A percentile compares a stretch with the other conserved stretches of the same genome.
Evolutionary conservation across 2,329 filamentous ascomycete genomes (phyloP).

Genomic region (Pseudocercospora cruenta): DNA sequence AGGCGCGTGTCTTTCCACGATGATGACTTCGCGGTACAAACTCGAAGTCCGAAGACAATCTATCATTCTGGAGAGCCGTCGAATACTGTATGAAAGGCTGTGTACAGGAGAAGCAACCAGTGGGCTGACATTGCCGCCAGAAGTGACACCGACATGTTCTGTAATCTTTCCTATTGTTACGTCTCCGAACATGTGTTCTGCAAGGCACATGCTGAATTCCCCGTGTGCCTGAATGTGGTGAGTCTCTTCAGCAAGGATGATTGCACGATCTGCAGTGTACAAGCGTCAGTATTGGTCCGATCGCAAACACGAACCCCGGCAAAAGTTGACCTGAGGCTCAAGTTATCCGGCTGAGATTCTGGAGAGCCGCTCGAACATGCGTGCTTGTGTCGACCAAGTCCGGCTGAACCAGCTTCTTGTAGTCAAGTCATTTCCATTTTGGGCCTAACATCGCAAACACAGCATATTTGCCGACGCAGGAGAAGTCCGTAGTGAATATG

Average conservation of each 20-base stretch:
- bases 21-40: not conserved
- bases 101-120: not conserved
- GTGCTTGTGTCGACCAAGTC: no score
- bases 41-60: not conserved
- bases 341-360: not conserved
- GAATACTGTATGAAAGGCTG: not conserved
- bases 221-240: not conserved
- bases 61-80: no score
- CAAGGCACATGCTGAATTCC: not conserved
- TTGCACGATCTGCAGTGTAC: not conserved
- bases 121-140: not conserved
- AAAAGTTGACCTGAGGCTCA: not conserved
- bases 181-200: not conserved
- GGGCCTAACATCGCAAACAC: no score
- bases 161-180: not conserved
- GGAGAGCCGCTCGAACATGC: not conserved
- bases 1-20: not conserved
- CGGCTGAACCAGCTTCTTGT: no score
- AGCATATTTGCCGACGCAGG: conserved; percentile 8
- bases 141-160: not conserved
- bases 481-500: conserved; percentile 11
- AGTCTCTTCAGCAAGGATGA: not conserved
- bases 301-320: not conserved
- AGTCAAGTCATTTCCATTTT: no score
- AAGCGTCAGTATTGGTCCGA: not conserved